These are phyloP conservation scores for Euphorbia schlechtendalii DNA, from an alignment of 441 rosid genomes.

Conservation along the genomic window DNA sequence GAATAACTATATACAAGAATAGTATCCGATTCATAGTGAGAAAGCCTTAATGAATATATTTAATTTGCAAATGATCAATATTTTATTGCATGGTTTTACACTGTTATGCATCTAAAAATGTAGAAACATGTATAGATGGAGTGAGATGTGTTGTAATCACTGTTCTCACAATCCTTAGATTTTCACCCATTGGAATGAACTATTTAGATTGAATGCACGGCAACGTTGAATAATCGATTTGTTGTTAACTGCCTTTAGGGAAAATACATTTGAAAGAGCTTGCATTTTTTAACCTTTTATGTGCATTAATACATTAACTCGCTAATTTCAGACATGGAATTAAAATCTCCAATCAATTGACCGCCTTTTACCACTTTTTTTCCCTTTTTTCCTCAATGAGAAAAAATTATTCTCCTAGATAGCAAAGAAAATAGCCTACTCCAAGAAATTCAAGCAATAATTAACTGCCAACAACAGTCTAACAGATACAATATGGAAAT, in stretches of 20 bases:
- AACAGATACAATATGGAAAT: background rate
- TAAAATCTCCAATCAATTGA: background rate
- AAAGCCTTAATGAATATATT: no score
- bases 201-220: background rate
- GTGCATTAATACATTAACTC: background rate
- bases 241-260: background rate
- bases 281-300: constrained; percentile 4
- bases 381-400: background rate
- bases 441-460: background rate
- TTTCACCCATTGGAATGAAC: background rate
- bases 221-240: background rate
- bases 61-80: background rate
- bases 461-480: background rate
- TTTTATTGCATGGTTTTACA: background rate
- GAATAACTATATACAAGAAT: no score
- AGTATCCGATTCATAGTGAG: no score
- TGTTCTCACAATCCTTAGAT: background rate
- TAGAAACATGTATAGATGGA: background rate
- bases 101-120: background rate
- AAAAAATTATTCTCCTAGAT: background rate
- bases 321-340: background rate
- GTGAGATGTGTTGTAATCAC: background rate
- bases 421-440: background rate
- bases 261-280: background rate
- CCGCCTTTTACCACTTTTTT: background rate